A percentile compares a stretch with the other conserved stretches of the same genome.
Conservation (phyloP, 1,284 basidiomycete species). For the Austropuccinia psidii region DNA sequence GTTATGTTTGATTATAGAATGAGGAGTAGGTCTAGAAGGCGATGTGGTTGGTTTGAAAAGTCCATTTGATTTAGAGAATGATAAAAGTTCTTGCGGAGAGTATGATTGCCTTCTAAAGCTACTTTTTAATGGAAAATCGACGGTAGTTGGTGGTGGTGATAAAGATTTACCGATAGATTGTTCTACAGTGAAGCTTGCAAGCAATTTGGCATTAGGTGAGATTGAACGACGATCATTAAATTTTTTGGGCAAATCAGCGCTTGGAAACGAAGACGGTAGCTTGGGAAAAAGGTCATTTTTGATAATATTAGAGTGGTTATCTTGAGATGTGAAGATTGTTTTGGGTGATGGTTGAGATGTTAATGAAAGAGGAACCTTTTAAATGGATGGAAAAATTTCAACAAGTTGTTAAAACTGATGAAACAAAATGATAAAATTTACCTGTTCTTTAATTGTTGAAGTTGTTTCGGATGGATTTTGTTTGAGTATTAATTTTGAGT, state of each 20-base stretch:
- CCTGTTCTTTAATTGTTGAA: not conserved
- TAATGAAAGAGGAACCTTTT: not conserved
- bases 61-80: too few species aligned
- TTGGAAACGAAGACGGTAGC: not conserved
- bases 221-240: slow-evolving; percentile 15
- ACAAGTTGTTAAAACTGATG: not conserved
- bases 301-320: not conserved
- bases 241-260: not conserved
- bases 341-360: too few species aligned
- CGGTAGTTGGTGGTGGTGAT: not conserved
- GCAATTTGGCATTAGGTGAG: slow-evolving; percentile 22
- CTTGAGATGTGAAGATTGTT: not conserved
- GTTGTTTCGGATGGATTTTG: not conserved
- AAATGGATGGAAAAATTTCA: not conserved
- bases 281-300: not conserved
- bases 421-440: too few species aligned
- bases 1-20: slow-evolving; percentile 1
- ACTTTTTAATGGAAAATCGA: slow-evolving; percentile 26
- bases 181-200: not conserved
- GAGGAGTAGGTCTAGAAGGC: not conserved
- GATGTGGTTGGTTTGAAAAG: too few species aligned
- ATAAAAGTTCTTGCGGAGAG: slow-evolving; percentile 4
- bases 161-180: not conserved
- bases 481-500: not conserved
- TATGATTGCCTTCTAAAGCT: slow-evolving; percentile 29